Conservation (phyloP, 371 early-diverging fungal genomes). For the Mucor circinelloides region DNA sequence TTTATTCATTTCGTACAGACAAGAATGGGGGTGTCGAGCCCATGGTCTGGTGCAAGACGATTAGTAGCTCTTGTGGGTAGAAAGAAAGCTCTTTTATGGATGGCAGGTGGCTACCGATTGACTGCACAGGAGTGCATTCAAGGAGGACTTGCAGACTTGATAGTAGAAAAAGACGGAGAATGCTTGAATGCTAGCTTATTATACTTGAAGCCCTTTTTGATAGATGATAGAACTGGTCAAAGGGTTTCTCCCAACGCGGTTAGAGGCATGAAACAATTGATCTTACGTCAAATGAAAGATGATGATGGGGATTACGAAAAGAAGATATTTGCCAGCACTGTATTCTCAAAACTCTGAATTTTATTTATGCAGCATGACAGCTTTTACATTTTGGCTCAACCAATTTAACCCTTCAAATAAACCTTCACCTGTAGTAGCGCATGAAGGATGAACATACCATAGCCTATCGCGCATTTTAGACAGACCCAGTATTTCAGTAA, state of each 20-base stretch:
- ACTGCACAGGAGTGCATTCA: constrained; percentile 33
- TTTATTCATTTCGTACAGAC: constrained; percentile 67
- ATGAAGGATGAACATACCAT: constrained; percentile 88
- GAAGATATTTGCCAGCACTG: constrained; percentile 30
- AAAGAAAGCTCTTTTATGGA: constrained; percentile 50
- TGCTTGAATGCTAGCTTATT: constrained; percentile 28
- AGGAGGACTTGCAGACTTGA: constrained; percentile 46
- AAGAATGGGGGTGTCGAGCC: constrained; percentile 67
- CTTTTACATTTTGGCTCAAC: constrained; percentile 86
- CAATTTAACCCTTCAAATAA: constrained; percentile 87
- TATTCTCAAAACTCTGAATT: constrained; percentile 7
- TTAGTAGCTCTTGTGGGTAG: constrained; percentile 57
- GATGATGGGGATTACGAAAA: constrained; percentile 33
- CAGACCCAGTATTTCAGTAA: constrained; percentile 79
- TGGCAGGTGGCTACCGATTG: constrained; percentile 49
- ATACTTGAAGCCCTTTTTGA: constrained; percentile 23
- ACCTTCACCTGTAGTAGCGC: constrained; percentile 88
- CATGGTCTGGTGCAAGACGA: constrained; percentile 65
- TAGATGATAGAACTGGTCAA: constrained; percentile 17
- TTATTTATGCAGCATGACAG: constrained; percentile 1
- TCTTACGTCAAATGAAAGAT: constrained; percentile 25
- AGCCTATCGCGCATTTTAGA: constrained; percentile 76
- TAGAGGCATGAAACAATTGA: constrained; percentile 51
- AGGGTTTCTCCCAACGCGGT: constrained; percentile 41
- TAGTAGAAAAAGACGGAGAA: constrained; percentile 25